Conservation (phyloP, 352 stramenopile genomes). For the Globisporangium paddicum region DNA sequence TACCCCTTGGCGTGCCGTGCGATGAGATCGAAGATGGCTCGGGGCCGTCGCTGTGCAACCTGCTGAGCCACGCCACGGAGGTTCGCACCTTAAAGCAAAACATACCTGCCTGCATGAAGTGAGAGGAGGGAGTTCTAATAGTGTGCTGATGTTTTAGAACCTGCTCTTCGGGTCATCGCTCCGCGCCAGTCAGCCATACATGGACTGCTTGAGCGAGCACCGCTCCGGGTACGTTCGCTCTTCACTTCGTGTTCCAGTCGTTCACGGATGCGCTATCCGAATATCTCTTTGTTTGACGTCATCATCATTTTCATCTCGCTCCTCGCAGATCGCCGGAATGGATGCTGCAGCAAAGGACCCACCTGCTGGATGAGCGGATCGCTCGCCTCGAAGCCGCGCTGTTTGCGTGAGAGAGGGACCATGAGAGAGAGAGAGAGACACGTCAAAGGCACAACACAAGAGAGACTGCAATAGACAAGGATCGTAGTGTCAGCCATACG, state of each 20-base stretch:
- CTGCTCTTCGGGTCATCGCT: conserved; percentile 44
- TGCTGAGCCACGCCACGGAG: conserved; percentile 64
- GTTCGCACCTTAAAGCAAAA: conserved; percentile 10
- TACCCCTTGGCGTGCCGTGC: conserved; percentile 41
- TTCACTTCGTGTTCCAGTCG: too few relatives aligned
- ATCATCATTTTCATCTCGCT: background rate
- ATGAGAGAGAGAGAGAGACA: too few relatives aligned
- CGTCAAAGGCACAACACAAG: too few relatives aligned
- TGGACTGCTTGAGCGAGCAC: conserved; percentile 48
- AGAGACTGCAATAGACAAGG: too few relatives aligned
- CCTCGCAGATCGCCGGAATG: conserved; percentile 34
- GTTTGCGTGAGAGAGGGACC: conserved; percentile 30
- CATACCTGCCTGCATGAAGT: background rate
- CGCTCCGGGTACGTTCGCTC: conserved; percentile 28
- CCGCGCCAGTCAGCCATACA: conserved; percentile 41
- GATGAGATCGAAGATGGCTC: conserved; percentile 50
- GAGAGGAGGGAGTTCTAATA: background rate
- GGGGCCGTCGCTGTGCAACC: conserved; percentile 45
- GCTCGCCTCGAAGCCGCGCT: conserved; percentile 34
- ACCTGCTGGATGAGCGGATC: conserved; percentile 38
- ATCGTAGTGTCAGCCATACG: too few relatives aligned
- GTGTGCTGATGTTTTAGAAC: conserved; percentile 19
- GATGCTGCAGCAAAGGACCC: conserved; percentile 32
- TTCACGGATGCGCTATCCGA: too few relatives aligned
- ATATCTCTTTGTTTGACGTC: background rate